Conservation (phyloP, 2,329 filamentous ascomycete species). For the Cercospora janseana region DNA sequence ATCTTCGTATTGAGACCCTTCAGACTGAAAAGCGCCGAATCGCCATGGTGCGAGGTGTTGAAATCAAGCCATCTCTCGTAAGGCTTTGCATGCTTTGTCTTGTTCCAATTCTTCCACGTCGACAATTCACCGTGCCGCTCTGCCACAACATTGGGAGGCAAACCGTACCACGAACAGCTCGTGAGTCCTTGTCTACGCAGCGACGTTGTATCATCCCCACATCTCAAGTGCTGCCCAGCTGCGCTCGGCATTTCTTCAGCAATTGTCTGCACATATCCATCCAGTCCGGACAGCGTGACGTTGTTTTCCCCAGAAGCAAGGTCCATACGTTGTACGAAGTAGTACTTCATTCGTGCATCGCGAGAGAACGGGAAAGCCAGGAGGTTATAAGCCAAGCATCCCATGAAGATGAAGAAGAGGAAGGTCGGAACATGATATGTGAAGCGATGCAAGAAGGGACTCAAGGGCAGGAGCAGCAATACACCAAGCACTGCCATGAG, state of each 20-base stretch:
- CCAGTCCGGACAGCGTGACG: constrained; percentile 67
- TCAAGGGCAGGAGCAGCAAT: constrained; percentile 70
- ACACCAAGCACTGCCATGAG: constrained; percentile 66
- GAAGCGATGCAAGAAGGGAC: constrained; percentile 83
- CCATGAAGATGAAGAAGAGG: constrained; percentile 68
- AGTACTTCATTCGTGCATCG: constrained; percentile 77
- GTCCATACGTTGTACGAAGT: constrained; percentile 78
- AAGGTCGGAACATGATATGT: constrained; percentile 79
- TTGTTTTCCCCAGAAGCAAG: constrained; percentile 67
- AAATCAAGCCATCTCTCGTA: constrained; percentile 61
- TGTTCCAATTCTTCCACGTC: constrained; percentile 16
- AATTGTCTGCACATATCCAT: constrained; percentile 65
- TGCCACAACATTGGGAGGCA: constrained; percentile 63
- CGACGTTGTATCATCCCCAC: constrained; percentile 37
- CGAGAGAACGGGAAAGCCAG: constrained; percentile 83
- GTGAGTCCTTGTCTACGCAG: constrained; percentile 53
- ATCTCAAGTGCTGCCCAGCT: constrained; percentile 54
- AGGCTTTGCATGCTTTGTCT: constrained; percentile 17
- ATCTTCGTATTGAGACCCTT: constrained; percentile 72
- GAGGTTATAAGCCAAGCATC: constrained; percentile 81
- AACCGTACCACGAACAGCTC: constrained; percentile 70
- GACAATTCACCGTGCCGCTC: constrained; percentile 14
- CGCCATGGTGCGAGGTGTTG: constrained; percentile 53
- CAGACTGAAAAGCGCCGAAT: constrained; percentile 62
- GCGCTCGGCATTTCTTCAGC: constrained; percentile 70